Evolutionary conservation across 768 basidiomycete species (phyloP), one percentile per base, ranked within the genome.

Genomic region (Calocybe gangraenosa): DNA sequence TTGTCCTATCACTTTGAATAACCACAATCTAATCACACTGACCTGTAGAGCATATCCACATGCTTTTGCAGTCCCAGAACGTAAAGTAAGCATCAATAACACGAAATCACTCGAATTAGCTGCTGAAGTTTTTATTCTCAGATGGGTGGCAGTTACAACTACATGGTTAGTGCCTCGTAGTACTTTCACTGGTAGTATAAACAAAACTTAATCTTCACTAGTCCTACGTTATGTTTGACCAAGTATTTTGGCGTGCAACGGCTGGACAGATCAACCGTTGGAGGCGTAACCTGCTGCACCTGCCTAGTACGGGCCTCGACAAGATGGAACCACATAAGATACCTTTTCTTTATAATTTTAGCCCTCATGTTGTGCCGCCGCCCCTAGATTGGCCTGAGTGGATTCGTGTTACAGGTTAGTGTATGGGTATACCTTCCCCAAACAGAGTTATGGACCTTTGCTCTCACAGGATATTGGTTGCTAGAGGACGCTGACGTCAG

Each of bases 301-400:
- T 99, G 28, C 78, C 77, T 2, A 75, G 84, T 50, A 97, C 95
- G 14, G 92, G 75, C 52, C 71, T 96, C 34, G 96, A 98, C 65
- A 92, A 84, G 66, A 89, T 98, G 82, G 92, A 96, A 60, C 90
- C 90, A 28, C 93, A 98, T 68, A 96, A 94, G 68, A 90, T 95
- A 40, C 95, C 95, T 2, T 99, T 98, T 71, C 65, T 99, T 22
- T 99, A 99, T 66, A 98, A 97, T 64, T 98, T 98, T 61, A 94
- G 91, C 57, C 90, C 93, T 1, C 73, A 79, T 22, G 75, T 92
- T 37, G 91, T 98, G 11, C 93, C 94, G 6, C 91, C 87, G 20
- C 95, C 95, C 2, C 67, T 98, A 44, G 95, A 99, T 63, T 99
- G 96, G 96, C 92, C 93, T 3, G 95, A 99, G 64, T 97, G 94